Base-by-base conservation (phyloP, 2,329 filamentous ascomycete genomes). In the Trichoderma koningii region DNA sequence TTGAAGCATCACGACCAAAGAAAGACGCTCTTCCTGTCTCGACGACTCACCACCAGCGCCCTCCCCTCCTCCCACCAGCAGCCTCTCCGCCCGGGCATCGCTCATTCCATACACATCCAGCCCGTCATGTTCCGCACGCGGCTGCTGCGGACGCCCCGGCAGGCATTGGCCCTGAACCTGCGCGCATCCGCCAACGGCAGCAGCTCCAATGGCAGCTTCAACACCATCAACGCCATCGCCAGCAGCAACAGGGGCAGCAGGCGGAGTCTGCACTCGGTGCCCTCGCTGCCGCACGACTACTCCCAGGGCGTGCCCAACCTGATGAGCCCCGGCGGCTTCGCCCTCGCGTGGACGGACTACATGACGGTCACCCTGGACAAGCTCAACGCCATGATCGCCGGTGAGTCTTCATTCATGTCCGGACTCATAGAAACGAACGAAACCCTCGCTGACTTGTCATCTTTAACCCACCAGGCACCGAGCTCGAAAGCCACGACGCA, bases 271-370 rank as follows among this genome's bases (percentile, higher is more conserved):
- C 84, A 87, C 71, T 67, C 74, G 48, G 73, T 86, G 26, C 82
- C 83, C n/a, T 57, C 71, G 44, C 77, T 86, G 68, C 71, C 71
- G 41, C 79, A 84, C 64, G 74, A 81, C 69, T 82, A 78, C 77
- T 74, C 75, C 57, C 66, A 82, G 51, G 85, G 82, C 66, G 82
- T 97, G 6, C 84, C 87, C n/a, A 86, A 87, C 15, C 82, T 98
- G 67, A 82, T 97, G 74, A 88, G 88, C 34, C 76, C 83, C 2
- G 81, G 84, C 57, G 91, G 86, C 63, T 96, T 91, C 77, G 79
- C 89, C 64, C 84, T 91, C 63, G 88, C 93, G 56, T 99, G 92
- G 88, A 89, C 84, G 41, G 82, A 93, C 73, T 96, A 97, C 80
- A 93, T 96, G 83, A 75, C 80, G 44, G 78, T 89, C 69, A 82